Evolutionary conservation across 306 rosid genomes (phyloP).

Genomic region (Adenanthera pavonina): DNA sequence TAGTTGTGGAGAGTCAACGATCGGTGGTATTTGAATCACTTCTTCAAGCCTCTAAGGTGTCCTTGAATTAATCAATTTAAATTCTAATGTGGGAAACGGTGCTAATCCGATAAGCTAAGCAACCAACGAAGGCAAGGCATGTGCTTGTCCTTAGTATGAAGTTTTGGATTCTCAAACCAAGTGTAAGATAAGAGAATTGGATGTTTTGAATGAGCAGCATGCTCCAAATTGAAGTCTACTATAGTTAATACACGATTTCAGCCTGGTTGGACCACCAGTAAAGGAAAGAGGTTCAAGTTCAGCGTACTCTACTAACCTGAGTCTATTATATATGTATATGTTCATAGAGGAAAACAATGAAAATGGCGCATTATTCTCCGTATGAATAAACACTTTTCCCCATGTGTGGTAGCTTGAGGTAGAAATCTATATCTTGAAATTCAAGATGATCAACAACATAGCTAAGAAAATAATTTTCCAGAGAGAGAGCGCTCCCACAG

Average conservation of each 20-base stretch:
- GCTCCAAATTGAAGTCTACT: too few relatives aligned
- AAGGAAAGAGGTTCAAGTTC: background rate
- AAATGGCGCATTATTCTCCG: background rate
- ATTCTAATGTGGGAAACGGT: too few relatives aligned
- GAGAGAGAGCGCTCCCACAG: background rate
- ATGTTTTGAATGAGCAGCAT: too few relatives aligned
- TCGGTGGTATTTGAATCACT: background rate
- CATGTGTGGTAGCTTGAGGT: background rate
- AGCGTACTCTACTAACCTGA: background rate
- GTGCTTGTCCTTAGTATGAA: too few relatives aligned
- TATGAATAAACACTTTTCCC: background rate
- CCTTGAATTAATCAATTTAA: background rate
- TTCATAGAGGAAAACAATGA: background rate
- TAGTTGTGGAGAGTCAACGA: too few relatives aligned
- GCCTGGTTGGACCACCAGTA: too few relatives aligned
- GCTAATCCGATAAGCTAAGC: too few relatives aligned
- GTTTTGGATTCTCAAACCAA: too few relatives aligned
- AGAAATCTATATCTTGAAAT: conserved; percentile 11
- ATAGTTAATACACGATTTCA: too few relatives aligned
- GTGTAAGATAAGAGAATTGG: too few relatives aligned
- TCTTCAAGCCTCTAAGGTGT: background rate
- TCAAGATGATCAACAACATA: background rate
- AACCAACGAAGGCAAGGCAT: too few relatives aligned
- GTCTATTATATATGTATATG: background rate
- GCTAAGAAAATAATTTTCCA: too few relatives aligned